phyloP scores from a whole-genome alignment of 306 rosid genomes.

The Gleditsia sinensis region DNA sequence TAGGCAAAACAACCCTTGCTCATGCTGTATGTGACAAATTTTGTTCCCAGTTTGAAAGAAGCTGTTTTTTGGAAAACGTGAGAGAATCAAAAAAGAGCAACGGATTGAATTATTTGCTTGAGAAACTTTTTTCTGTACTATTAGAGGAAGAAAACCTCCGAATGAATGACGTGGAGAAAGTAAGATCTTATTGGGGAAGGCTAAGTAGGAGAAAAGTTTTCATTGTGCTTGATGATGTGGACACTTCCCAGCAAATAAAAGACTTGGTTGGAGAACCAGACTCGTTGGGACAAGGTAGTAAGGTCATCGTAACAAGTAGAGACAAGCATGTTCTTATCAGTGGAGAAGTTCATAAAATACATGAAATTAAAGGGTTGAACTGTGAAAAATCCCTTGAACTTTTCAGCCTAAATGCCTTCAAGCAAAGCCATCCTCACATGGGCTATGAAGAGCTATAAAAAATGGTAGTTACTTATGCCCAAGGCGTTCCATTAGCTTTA shows the following conservation, averaged over 20 bases:
- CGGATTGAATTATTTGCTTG: neutral
- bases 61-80: slow-evolving; percentile 25
- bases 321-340: slow-evolving; percentile 10
- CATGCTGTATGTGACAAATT: neutral
- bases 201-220: too few relatives aligned
- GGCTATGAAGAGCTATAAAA: too few relatives aligned
- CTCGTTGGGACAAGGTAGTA: too few relatives aligned
- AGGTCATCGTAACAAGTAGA: slow-evolving; percentile 25
- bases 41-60: neutral
- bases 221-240: too few relatives aligned
- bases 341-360: neutral
- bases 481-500: slow-evolving; percentile 20
- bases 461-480: neutral
- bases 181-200: too few relatives aligned
- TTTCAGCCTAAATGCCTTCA: slow-evolving; percentile 6
- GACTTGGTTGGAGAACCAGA: neutral
- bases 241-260: neutral
- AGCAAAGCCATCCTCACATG: too few relatives aligned
- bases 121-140: neutral
- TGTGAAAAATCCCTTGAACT: neutral
- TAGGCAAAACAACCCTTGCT: neutral
- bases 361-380: slow-evolving; percentile 12
- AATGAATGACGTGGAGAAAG: neutral
- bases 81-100: neutral
- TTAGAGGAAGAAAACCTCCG: neutral